Evolutionary conservation across 495 filamentous ascomycete species (phyloP).

Genomic region (Penicillium coffeae): DNA sequence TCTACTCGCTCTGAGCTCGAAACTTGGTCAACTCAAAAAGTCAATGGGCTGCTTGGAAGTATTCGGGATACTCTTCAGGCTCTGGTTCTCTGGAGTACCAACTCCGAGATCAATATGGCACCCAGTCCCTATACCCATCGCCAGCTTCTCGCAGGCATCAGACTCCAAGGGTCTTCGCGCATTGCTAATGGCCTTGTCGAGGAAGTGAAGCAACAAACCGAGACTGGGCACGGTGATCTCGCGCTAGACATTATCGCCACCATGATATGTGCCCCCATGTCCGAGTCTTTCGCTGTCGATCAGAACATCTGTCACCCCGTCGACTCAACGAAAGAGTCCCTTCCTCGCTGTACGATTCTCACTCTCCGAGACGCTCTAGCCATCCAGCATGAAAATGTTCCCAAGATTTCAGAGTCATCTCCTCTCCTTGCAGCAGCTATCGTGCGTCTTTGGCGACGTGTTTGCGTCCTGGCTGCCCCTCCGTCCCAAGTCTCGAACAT

Average conservation of each 20-base stretch:
- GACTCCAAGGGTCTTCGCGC: conserved; percentile 64
- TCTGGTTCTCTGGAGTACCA: conserved; percentile 69
- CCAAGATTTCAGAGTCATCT: conserved; percentile 58
- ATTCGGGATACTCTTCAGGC: conserved; percentile 63
- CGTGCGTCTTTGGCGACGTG: conserved; percentile 71
- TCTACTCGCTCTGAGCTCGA: conserved; percentile 72
- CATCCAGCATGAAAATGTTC: conserved; percentile 57
- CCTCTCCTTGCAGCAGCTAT: conserved; percentile 60
- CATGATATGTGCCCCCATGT: conserved; percentile 68
- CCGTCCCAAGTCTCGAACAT: conserved; percentile 40
- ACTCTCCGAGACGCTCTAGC: conserved; percentile 71
- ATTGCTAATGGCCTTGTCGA: conserved; percentile 62
- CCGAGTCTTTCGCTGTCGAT: conserved; percentile 43
- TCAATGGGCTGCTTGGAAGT: conserved; percentile 58
- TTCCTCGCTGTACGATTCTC: conserved; percentile 40
- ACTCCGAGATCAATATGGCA: conserved; percentile 58
- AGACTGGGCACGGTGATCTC: conserved; percentile 52
- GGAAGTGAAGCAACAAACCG: conserved; percentile 59
- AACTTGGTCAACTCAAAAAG: conserved; percentile 60
- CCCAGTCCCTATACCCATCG: conserved; percentile 78
- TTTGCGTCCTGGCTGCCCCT: conserved; percentile 56
- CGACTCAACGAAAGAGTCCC: conserved; percentile 36
- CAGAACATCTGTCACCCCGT: conserved; percentile 38
- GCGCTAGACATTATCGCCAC: conserved; percentile 71
- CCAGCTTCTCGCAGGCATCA: conserved; percentile 60